Conservation (phyloP, 2,329 filamentous ascomycete species). For the Fusarium sp. region DNA sequence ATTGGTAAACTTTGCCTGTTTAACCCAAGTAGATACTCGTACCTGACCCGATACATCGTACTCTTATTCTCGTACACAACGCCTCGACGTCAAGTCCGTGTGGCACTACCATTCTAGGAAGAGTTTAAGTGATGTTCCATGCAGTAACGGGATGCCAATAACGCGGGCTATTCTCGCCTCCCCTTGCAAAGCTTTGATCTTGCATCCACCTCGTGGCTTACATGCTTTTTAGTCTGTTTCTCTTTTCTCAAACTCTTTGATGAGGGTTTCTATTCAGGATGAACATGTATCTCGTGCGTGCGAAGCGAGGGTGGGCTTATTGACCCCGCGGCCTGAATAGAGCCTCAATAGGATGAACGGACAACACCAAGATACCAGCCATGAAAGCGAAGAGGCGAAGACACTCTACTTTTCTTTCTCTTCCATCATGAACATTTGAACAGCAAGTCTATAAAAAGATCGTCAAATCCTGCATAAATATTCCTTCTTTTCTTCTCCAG, state of each 20-base stretch:
- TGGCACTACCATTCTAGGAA: background rate
- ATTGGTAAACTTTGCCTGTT: background rate
- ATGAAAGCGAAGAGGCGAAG: background rate
- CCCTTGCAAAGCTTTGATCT: slow-evolving; percentile 8
- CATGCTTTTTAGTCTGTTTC: background rate
- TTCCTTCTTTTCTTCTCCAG: slow-evolving; percentile 34
- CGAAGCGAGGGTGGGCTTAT: slow-evolving; percentile 29
- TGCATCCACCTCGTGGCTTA: slow-evolving; percentile 2
- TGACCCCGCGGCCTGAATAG: slow-evolving; percentile 36
- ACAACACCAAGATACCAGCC: slow-evolving; percentile 7
- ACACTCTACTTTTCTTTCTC: background rate
- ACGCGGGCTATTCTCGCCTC: background rate
- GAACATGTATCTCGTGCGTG: background rate
- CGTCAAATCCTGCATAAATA: slow-evolving; percentile 5
- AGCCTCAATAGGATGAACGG: slow-evolving; percentile 11
- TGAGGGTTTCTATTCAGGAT: background rate
- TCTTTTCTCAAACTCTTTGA: slow-evolving; percentile 8
- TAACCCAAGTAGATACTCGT: background rate
- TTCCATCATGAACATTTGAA: background rate
- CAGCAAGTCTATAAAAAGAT: slow-evolving; percentile 39
- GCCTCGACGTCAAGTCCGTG: background rate
- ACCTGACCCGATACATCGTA: background rate
- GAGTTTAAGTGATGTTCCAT: background rate
- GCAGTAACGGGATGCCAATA: slow-evolving; percentile 18
- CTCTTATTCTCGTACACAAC: background rate